These are phyloP conservation scores for Xylariaceae sp. DNA, from an alignment of 2,329 filamentous ascomycete genomes.

Conservation along the genomic window DNA sequence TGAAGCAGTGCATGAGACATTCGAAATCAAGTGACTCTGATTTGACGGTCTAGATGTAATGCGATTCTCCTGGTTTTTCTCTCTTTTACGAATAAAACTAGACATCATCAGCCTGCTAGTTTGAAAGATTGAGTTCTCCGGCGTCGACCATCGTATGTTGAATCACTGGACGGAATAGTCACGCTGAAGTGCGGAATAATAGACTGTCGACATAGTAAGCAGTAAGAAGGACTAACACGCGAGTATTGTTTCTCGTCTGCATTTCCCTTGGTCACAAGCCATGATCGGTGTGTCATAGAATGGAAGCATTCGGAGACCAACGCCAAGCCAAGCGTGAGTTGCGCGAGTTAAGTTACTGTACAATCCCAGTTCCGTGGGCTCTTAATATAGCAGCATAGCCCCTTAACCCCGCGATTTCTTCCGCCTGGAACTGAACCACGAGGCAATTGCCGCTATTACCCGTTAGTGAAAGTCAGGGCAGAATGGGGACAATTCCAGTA, in stretches of 20 bases:
- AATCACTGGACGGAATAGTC: no score
- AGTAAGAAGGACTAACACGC: neutral
- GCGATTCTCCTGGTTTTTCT: neutral
- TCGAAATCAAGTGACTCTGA: neutral
- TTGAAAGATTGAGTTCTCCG: no score
- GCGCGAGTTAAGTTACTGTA: neutral
- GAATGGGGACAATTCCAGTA: neutral
- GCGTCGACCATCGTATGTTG: no score
- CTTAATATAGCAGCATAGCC: neutral
- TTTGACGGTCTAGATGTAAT: neutral
- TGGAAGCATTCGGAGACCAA: neutral
- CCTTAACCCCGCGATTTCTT: constrained; percentile 12
- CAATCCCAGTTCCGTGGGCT: no score
- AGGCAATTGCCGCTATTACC: neutral
- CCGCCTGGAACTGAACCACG: neutral
- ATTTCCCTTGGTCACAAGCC: neutral
- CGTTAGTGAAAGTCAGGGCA: neutral
- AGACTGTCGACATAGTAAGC: neutral
- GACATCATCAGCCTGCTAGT: no score
- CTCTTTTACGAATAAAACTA: no score
- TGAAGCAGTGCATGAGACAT: neutral
- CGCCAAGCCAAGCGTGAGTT: neutral
- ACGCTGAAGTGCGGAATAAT: no score
- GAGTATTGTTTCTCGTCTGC: neutral
- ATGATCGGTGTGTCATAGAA: neutral